Evolutionary conservation across 2,329 filamentous ascomycete genomes (phyloP).

Genomic region (Dendryphion nanum): DNA sequence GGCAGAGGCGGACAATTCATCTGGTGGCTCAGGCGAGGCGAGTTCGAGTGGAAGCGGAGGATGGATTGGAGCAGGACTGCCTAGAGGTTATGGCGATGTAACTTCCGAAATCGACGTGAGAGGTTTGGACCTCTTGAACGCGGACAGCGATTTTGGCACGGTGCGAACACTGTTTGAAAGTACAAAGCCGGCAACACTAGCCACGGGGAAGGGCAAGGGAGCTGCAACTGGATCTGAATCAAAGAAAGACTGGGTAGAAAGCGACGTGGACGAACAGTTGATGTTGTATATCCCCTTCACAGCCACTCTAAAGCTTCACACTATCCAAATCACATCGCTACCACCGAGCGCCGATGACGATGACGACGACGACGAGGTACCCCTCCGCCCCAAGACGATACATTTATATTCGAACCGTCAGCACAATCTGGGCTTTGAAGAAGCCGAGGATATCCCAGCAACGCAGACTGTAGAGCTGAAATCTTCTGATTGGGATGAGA

Average conservation of each 20-base stretch:
- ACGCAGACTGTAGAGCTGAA: slow-evolving; percentile 77
- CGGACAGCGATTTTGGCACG: slow-evolving; percentile 71
- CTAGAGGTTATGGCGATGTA: slow-evolving; percentile 79
- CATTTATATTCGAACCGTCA: slow-evolving; percentile 85
- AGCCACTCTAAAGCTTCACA: slow-evolving; percentile 84
- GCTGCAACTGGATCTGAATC: slow-evolving; percentile 53
- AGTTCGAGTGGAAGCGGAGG: slow-evolving; percentile 42
- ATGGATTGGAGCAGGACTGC: slow-evolving; percentile 75
- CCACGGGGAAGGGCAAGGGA: slow-evolving; percentile 51
- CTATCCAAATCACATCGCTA: slow-evolving; percentile 79
- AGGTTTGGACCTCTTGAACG: slow-evolving; percentile 83
- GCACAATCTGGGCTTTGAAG: slow-evolving; percentile 90
- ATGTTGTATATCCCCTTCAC: slow-evolving; percentile 92
- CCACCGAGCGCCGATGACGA: slow-evolving; percentile 52
- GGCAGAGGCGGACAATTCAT: slow-evolving; percentile 35
- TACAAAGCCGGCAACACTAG: slow-evolving; percentile 63
- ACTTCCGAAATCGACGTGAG: slow-evolving; percentile 77
- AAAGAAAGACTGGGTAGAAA: slow-evolving; percentile 81
- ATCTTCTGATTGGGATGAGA: slow-evolving; percentile 69
- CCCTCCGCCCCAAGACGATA: slow-evolving; percentile 78
- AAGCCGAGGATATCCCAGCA: slow-evolving; percentile 81
- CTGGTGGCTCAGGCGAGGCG: slow-evolving; percentile 41
- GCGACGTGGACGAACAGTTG: slow-evolving; percentile 94
- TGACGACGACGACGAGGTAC: slow-evolving; percentile 63
- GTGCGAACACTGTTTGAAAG: slow-evolving; percentile 73